Evolutionary conservation across 345 rosid species (phyloP), one percentile per base, ranked within the genome.

Genomic region (Brassica rapa): DNA sequence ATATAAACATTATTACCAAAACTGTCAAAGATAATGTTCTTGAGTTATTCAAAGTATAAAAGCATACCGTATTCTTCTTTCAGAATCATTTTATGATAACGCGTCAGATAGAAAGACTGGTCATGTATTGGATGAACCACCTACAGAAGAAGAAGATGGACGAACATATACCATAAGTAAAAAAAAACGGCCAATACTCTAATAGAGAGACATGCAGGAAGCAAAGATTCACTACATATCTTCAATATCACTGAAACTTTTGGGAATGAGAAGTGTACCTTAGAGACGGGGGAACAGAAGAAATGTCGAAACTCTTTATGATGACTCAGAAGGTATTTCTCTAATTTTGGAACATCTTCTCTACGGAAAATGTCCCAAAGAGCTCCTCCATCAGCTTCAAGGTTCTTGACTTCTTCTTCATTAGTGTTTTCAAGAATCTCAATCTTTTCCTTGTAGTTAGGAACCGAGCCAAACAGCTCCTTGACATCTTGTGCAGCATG

Each of bases 361-460:
- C 92, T 86, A 61, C 88, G 88, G 77, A 89, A 91, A 75, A 91
- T 89, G 78, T 90, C 91, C 95, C 97, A 91, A 5, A 89, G 73
- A 61, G 97, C 96, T 41, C 92, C 92, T 15, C 87, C 90, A 57
- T 85, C 89, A 23, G 57, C 23, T 33, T 39, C 81, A 14, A 73
- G 35, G 21, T 67, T 67, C 14, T 6, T 61, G 27, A 16, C 68
- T 15, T 39, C 35, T 41, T 68, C 57, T 56, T 63, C 68, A 39
- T 29, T 27, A 12, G n/a, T 19, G 0, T 64, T 62, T 14, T 57
- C 53, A 69, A 70, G 56, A 37, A 56, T 27, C 63, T 68, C 14
- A 41, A 37, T 56, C 75, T 51, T 8, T 71, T 76, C 77, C 39
- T 73, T 72, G 32, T 35, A 53, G 59, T 62, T 55, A 74, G 80